Conservation (phyloP, 176 grass and related monocot genomes). For the Guadua angustifolia region DNA sequence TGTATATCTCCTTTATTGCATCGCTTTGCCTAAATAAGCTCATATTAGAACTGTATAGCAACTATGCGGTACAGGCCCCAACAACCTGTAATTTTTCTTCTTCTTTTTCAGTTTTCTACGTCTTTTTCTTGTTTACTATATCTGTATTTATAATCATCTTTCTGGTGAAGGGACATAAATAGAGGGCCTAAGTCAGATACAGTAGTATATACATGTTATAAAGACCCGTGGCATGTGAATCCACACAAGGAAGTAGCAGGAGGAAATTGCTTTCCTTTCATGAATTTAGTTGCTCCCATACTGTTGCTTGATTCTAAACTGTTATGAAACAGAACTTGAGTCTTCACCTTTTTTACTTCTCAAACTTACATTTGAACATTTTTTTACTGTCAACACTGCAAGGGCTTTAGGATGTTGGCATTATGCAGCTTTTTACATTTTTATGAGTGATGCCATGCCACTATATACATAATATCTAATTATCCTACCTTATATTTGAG, state of each 20-base stretch:
- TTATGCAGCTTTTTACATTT: conserved; percentile 7
- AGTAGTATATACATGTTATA: background rate
- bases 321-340: background rate
- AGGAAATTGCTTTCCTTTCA: background rate
- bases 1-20: conserved; percentile 2
- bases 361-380: background rate
- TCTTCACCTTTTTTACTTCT: background rate
- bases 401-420: background rate
- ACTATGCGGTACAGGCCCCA: background rate
- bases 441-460: background rate
- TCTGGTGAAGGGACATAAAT: background rate
- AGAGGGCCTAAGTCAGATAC: background rate
- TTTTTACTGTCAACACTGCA: background rate
- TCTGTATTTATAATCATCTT: background rate
- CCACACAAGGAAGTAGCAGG: background rate
- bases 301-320: background rate
- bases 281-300: background rate
- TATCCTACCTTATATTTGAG: background rate
- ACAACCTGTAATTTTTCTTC: background rate
- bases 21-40: background rate
- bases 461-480: background rate
- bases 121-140: background rate
- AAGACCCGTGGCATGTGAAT: background rate
- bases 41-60: background rate
- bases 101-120: background rate